These are phyloP conservation scores for Thermothelomyces thermophilus DNA, from an alignment of 2,329 filamentous ascomycete genomes.

Conservation along the genomic window DNA sequence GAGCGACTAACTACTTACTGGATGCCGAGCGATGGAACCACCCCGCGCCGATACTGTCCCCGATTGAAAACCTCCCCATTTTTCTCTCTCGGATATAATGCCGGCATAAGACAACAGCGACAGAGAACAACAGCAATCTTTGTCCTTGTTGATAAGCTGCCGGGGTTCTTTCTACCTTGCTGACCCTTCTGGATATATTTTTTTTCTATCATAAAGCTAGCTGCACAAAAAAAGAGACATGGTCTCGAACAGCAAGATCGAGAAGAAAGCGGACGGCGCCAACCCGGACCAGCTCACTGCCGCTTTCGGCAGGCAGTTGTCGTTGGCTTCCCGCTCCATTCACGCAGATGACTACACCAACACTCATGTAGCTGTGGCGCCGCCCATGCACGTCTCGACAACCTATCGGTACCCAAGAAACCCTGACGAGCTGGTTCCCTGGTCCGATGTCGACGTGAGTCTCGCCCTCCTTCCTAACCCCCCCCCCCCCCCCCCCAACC, in stretches of 20 bases:
- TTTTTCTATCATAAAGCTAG: too few species aligned
- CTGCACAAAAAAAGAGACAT: neutral
- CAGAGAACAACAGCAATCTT: too few species aligned
- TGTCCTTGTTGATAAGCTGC: too few species aligned
- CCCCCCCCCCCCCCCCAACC: too few species aligned
- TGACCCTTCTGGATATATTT: too few species aligned
- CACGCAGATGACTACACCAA: slow-evolving; percentile 78
- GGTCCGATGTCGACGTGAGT: slow-evolving; percentile 51
- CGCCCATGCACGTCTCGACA: slow-evolving; percentile 83
- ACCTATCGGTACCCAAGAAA: slow-evolving; percentile 77
- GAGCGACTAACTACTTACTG: too few species aligned
- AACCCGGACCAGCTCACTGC: slow-evolving; percentile 20
- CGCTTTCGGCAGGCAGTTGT: slow-evolving; percentile 35
- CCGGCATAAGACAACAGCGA: too few species aligned
- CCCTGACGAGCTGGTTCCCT: slow-evolving; percentile 54
- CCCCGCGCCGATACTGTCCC: slow-evolving; percentile 12
- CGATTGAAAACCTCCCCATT: neutral
- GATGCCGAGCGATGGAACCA: slow-evolving; percentile 4
- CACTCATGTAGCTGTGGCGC: slow-evolving; percentile 70
- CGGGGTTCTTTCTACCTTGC: too few species aligned
- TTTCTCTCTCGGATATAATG: neutral
- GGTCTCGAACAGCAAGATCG: neutral
- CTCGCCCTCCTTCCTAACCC: neutral
- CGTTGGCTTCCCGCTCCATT: slow-evolving; percentile 64
- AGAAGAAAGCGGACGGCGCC: neutral